Conservation (phyloP, 371 early-diverging fungal species). For the Syncephalis plumigaleata region DNA sequence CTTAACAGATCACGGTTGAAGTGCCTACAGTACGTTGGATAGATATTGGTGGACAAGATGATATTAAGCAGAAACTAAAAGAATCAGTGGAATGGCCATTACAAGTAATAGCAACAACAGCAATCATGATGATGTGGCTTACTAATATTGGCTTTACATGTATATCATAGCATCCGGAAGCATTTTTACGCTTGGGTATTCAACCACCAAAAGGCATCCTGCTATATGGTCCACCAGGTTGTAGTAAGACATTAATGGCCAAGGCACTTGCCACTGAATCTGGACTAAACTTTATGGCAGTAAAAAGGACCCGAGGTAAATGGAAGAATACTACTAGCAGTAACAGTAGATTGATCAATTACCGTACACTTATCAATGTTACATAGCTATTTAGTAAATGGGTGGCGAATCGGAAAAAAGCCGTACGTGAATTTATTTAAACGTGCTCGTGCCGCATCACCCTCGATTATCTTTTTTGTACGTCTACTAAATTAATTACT, state of each 20-base stretch:
- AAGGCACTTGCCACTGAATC: conserved; percentile 96
- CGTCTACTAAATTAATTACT: conserved; percentile 12
- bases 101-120: conserved; percentile 20
- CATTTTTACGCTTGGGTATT: conserved; percentile 74
- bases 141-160: no score
- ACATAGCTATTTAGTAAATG: conserved; percentile 82
- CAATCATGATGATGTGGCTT: neutral
- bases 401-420: conserved; percentile 97
- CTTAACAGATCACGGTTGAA: conserved; percentile 72
- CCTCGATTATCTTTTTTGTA: conserved; percentile 95
- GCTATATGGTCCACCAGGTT: conserved; percentile 96
- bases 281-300: conserved; percentile 92
- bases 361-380: neutral
- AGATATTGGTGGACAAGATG: conserved; percentile 95
- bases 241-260: conserved; percentile 95
- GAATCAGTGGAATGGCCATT: conserved; percentile 99
- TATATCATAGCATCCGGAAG: conserved; percentile 63
- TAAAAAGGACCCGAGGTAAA: conserved; percentile 90
- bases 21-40: conserved; percentile 91
- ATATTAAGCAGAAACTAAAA: conserved; percentile 83
- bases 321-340: neutral
- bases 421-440: conserved; percentile 87
- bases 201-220: conserved; percentile 92
- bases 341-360: neutral
- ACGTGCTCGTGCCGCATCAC: conserved; percentile 85